Base-by-base conservation (phyloP, 345 rosid genomes). In the Syzygium aromaticum region DNA sequence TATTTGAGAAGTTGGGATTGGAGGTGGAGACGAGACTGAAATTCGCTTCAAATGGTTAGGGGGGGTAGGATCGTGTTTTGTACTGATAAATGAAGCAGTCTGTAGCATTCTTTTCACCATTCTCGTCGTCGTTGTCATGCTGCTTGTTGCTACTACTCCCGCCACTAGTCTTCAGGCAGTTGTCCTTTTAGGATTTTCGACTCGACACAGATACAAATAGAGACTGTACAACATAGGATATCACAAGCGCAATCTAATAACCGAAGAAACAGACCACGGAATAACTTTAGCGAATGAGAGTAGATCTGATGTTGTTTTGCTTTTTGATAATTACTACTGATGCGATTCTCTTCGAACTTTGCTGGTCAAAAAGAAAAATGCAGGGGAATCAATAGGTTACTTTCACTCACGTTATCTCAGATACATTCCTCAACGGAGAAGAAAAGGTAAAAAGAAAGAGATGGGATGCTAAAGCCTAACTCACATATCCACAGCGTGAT, bases 381-480 rank as follows among this genome's bases (percentile, higher is more conserved):
- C 80, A 67, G 27, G 80, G 80, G 49, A 73, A 73, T 73, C 80
- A 38, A 40, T 38, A 9, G 80, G 80, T 73, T 10, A 0, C 64
- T 8, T 51, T 5, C 46, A 43, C 51, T 84, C 64, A 61, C 33
- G 52, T 27, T 16, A 43, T 11, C 54, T 27, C 22, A 46, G 86
- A 85, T 61, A 30, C 86, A 27, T 85, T 85, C 27, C 86, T 85
- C 86, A 25, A 21, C 40, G 38, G 49, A 85, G 86, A 85, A 85
- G 86, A 21, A 85, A 61, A 85, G 80, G 63, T 63, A 13, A 40
- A 83, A 38, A 16, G 52, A 13, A 57, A 54, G 86, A 63, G 73
- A 53, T 15, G 52, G 52, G 38, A 33, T 43, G 86, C 40, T 49
- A 61, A n/a, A 85, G 86, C 86, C 78, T 85, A 57, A 1, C 86